Evolutionary conservation across 2,329 filamentous ascomycete species (phyloP).

Genomic region (Pyrenophora seminiperda): DNA sequence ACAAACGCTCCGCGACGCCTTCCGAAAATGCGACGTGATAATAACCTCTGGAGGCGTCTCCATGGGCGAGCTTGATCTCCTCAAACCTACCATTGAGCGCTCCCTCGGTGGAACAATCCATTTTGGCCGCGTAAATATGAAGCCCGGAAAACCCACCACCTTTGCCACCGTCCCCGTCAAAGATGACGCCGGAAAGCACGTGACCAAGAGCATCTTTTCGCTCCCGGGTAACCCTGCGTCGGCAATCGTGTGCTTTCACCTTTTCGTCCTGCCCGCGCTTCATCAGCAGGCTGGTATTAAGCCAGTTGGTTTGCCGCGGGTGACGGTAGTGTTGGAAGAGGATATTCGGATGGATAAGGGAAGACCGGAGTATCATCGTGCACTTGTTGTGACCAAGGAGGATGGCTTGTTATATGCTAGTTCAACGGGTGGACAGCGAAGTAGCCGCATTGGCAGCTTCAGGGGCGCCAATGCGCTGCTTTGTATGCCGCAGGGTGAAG

Average conservation of each 20-base stretch:
- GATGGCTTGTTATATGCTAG: conserved; percentile 74
- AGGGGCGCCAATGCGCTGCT: conserved; percentile 86
- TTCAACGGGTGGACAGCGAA: conserved; percentile 89
- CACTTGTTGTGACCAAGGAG: conserved; percentile 65
- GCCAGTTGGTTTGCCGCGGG: conserved; percentile 70
- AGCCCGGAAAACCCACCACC: conserved; percentile 95
- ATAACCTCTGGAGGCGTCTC: conserved; percentile 94
- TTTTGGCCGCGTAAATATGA: conserved; percentile 96
- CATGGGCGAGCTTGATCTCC: conserved; percentile 95
- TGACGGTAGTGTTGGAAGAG: conserved; percentile 73
- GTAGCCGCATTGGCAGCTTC: conserved; percentile 86
- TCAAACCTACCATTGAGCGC: conserved; percentile 95
- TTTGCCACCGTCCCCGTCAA: conserved; percentile 85
- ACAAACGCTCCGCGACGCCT: conserved; percentile 72
- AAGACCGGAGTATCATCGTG: conserved; percentile 90
- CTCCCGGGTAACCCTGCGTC: conserved; percentile 93
- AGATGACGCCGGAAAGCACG: conserved; percentile 56
- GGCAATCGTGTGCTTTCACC: conserved; percentile 88
- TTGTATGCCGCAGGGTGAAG: conserved; percentile 70
- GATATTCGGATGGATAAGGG: conserved; percentile 75
- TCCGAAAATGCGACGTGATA: conserved; percentile 77
- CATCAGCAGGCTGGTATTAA: conserved; percentile 74
- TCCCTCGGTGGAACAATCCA: conserved; percentile 89
- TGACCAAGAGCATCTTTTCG: conserved; percentile 78
- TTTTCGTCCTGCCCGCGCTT: conserved; percentile 88